Evolutionary conservation across 2,329 filamentous ascomycete species (phyloP).

Genomic region (Gaeumannomyces sp.): DNA sequence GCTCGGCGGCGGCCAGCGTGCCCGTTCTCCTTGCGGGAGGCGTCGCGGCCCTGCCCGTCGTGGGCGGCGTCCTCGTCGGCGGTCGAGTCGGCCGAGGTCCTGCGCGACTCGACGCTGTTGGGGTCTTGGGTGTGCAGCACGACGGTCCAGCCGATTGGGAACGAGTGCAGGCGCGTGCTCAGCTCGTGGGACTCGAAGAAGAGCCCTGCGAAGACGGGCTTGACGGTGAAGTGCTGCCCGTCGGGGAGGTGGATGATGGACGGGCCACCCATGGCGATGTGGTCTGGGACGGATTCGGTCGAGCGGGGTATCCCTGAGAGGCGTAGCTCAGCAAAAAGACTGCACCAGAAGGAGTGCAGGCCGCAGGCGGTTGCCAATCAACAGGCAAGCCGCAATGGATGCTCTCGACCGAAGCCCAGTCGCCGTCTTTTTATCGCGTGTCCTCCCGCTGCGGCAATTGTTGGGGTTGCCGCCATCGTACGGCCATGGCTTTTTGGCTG

Average conservation of each 20-base stretch:
- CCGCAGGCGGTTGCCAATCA: too few species aligned
- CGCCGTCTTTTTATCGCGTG: too few species aligned
- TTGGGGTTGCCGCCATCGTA: not conserved
- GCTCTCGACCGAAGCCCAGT: too few species aligned
- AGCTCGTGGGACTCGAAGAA: conserved; percentile 82
- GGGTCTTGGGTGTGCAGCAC: conserved; percentile 66
- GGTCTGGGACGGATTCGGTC: not conserved
- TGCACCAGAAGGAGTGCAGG: too few species aligned
- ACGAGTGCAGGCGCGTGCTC: conserved; percentile 55
- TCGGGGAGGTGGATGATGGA: conserved; percentile 70
- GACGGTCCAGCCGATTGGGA: conserved; percentile 85
- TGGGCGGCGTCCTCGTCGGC: conserved; percentile 22
- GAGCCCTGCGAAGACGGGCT: conserved; percentile 83
- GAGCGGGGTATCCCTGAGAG: too few species aligned
- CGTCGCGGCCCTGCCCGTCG: conserved; percentile 12
- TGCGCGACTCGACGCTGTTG: not conserved
- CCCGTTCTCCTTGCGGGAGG: conserved; percentile 4
- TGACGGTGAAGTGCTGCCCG: conserved; percentile 75
- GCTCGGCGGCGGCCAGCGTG: conserved; percentile 9
- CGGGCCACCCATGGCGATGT: conserved; percentile 19
- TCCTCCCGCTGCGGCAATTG: not conserved
- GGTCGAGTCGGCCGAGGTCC: conserved; percentile 14
- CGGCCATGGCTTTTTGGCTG: too few species aligned
- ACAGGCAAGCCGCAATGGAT: too few species aligned
- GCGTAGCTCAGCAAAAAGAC: too few species aligned